These are phyloP conservation scores for Arabis hirsuta DNA, from an alignment of 345 rosid genomes.

Conservation along the genomic window DNA sequence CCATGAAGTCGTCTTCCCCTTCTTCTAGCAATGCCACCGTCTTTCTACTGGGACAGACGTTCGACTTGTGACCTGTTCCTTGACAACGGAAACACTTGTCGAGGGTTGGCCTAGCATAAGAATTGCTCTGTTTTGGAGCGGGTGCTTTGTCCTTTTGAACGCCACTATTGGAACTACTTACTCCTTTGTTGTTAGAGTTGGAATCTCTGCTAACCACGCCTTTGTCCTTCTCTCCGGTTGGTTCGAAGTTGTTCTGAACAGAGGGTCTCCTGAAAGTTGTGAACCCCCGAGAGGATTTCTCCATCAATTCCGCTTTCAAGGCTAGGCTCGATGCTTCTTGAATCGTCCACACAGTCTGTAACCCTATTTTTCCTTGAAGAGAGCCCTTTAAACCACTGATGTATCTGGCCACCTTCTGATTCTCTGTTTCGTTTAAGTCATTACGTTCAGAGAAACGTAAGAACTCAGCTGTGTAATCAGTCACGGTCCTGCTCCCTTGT, in stretches of 20 bases:
- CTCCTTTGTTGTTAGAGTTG: no score
- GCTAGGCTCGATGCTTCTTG: neutral
- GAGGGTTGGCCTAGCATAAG: neutral
- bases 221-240: no score
- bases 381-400: neutral
- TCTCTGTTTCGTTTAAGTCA: no score
- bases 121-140: neutral
- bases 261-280: neutral
- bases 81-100: neutral
- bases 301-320: neutral
- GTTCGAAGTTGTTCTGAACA: no score
- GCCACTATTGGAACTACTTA: neutral
- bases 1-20: neutral
- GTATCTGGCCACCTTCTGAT: neutral
- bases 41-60: neutral
- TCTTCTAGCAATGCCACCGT: neutral
- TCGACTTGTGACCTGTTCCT: neutral
- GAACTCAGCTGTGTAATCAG: no score
- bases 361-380: neutral
- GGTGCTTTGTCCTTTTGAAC: neutral
- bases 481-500: no score
- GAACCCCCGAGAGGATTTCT: neutral
- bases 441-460: no score
- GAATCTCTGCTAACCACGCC: no score
- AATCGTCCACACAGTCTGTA: neutral